Percentiles rank a stretch among this genome's conserved stretches.
Evolutionary conservation across 768 basidiomycete species (phyloP).

Genomic region (Pleurotus tuber-regium): DNA sequence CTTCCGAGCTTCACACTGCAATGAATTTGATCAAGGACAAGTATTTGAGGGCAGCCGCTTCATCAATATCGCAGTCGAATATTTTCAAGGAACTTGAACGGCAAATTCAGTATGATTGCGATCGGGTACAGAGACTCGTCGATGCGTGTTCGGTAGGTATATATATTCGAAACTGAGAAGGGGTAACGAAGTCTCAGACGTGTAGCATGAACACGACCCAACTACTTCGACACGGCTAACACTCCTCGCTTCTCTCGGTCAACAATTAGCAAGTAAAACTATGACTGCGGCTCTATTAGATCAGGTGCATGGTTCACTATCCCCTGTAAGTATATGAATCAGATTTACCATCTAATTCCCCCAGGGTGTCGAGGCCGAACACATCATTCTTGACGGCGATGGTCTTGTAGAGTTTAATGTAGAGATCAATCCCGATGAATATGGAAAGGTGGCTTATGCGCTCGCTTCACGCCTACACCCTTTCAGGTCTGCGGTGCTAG

Average conservation of each 20-base stretch:
- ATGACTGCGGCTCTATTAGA: conserved; percentile 1
- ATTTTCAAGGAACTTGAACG: not conserved
- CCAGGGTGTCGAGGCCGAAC: conserved; percentile 7
- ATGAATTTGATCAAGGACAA: not conserved
- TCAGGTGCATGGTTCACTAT: too few relatives aligned
- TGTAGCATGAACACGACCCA: too few relatives aligned
- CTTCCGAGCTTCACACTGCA: not conserved
- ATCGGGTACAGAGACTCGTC: not conserved
- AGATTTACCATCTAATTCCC: too few relatives aligned
- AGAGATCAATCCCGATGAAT: not conserved
- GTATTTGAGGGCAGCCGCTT: not conserved
- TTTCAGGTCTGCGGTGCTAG: not conserved
- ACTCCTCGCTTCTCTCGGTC: too few relatives aligned
- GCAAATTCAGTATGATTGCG: conserved; percentile 1
- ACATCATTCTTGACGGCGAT: not conserved
- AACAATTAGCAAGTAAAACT: conserved; percentile 1
- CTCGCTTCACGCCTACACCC: not conserved
- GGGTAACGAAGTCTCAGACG: too few relatives aligned
- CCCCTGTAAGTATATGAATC: too few relatives aligned
- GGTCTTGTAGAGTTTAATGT: not conserved
- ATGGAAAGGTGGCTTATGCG: not conserved
- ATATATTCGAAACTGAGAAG: too few relatives aligned
- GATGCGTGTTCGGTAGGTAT: not conserved
- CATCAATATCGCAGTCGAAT: not conserved
- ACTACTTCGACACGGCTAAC: too few relatives aligned